Evolutionary conservation across 306 rosid genomes (phyloP).

Genomic region (Cicer yamashitae): DNA sequence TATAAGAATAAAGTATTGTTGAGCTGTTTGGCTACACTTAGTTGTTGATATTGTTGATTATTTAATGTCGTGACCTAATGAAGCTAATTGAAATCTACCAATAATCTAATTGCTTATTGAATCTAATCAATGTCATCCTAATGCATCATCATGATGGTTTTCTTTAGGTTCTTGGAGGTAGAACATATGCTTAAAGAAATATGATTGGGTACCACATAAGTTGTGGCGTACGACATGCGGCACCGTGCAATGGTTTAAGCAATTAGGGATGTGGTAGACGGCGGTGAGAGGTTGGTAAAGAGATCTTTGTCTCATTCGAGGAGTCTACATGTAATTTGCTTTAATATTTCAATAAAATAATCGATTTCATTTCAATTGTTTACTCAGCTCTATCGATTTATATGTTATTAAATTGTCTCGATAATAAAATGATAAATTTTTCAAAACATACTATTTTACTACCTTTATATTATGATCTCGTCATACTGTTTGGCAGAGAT

Average conservation of each 20-base stretch:
- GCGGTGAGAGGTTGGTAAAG: too few relatives aligned
- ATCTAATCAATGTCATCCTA: neutral
- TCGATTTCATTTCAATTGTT: too few relatives aligned
- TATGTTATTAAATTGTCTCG: slow-evolving; percentile 18
- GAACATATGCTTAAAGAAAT: slow-evolving; percentile 8
- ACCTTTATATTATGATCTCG: slow-evolving; percentile 30
- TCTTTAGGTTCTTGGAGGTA: slow-evolving; percentile 32
- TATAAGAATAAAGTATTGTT: neutral
- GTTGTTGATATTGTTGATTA: neutral
- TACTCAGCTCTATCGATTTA: neutral
- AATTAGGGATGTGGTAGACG: too few relatives aligned
- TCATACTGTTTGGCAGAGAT: slow-evolving; percentile 24
- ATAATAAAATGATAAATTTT: slow-evolving; percentile 1
- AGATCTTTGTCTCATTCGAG: too few relatives aligned
- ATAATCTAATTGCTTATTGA: neutral
- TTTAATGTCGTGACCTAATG: slow-evolving; percentile 18
- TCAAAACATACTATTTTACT: neutral
- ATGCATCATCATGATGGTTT: slow-evolving; percentile 38
- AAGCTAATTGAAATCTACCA: slow-evolving; percentile 33
- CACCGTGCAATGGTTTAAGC: too few relatives aligned
- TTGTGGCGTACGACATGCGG: too few relatives aligned
- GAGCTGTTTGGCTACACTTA: neutral
- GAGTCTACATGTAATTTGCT: too few relatives aligned
- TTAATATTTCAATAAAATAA: too few relatives aligned
- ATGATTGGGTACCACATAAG: too few relatives aligned